A percentile compares a stretch with the other conserved stretches of the same genome.
Evolutionary conservation across 768 basidiomycete species (phyloP).

Genomic region (Pleurotus ostreatus): DNA sequence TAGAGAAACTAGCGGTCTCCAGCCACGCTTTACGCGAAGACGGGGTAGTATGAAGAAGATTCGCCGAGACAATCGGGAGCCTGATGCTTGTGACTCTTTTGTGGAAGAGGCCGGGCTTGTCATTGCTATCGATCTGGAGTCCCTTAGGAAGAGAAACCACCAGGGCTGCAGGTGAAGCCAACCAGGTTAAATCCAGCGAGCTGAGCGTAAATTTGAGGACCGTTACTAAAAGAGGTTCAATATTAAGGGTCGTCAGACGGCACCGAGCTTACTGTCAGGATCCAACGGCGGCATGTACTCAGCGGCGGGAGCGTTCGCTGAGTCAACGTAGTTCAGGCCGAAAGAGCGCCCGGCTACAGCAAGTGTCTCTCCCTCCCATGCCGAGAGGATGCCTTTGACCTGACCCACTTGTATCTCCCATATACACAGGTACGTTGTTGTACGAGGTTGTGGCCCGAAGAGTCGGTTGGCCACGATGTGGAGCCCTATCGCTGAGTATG

Average conservation of each 20-base stretch:
- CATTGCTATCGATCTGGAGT: slow-evolving; percentile 65
- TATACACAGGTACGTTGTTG: slow-evolving; percentile 84
- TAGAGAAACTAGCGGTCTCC: slow-evolving; percentile 51
- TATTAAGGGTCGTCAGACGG: background rate
- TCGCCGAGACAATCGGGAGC: slow-evolving; percentile 46
- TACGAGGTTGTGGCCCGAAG: slow-evolving; percentile 85
- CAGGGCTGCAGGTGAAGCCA: slow-evolving; percentile 47
- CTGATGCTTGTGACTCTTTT: slow-evolving; percentile 59
- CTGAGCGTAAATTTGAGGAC: slow-evolving; percentile 69
- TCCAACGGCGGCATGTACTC: slow-evolving; percentile 59
- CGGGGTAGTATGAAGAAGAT: slow-evolving; percentile 43
- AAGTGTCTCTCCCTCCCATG: slow-evolving; percentile 48
- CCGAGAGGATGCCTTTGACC: slow-evolving; percentile 52
- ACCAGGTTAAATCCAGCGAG: slow-evolving; percentile 52
- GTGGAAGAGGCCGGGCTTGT: slow-evolving; percentile 66
- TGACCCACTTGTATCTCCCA: slow-evolving; percentile 84
- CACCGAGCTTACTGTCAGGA: slow-evolving; percentile 64
- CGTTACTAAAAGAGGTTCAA: slow-evolving; percentile 53
- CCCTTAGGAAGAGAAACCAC: slow-evolving; percentile 56
- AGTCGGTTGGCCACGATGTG: slow-evolving; percentile 81
- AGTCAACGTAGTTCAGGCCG: slow-evolving; percentile 66
- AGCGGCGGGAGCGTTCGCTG: slow-evolving; percentile 74
- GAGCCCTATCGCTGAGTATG: slow-evolving; percentile 45
- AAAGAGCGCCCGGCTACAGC: slow-evolving; percentile 54
- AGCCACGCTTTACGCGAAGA: slow-evolving; percentile 52